These are phyloP conservation scores for Suillus occidentalis DNA, from an alignment of 768 basidiomycete genomes.

Conservation along the genomic window DNA sequence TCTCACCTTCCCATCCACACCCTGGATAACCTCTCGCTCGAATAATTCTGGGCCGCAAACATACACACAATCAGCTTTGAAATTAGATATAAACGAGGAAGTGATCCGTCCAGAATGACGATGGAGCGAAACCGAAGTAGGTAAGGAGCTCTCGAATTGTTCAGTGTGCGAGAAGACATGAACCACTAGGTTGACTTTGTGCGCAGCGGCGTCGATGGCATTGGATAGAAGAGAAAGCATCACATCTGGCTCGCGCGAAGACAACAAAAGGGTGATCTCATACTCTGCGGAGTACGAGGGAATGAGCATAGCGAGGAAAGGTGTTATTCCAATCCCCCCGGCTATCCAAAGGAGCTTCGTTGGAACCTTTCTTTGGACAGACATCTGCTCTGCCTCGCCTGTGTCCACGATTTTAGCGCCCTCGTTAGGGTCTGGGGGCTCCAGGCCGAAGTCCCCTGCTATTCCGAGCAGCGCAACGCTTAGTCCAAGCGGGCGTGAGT, in stretches of 20 bases:
- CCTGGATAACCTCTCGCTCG: slow-evolving; percentile 39
- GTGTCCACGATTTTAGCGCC: not conserved
- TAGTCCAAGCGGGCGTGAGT: slow-evolving; percentile 40
- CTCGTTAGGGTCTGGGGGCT: slow-evolving; percentile 1
- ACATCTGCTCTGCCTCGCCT: not conserved
- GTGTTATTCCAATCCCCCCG: slow-evolving; percentile 67
- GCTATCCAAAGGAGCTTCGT: slow-evolving; percentile 52
- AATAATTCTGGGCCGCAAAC: slow-evolving; percentile 53
- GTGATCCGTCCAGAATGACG: not conserved
- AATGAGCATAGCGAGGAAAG: slow-evolving; percentile 58
- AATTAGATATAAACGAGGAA: slow-evolving; percentile 17
- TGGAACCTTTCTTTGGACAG: not conserved
- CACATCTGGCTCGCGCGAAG: slow-evolving; percentile 56
- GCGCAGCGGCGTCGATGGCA: not conserved
- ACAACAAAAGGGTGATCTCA: slow-evolving; percentile 47
- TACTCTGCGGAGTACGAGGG: slow-evolving; percentile 9
- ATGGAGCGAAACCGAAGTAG: not conserved
- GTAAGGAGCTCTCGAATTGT: slow-evolving; percentile 8
- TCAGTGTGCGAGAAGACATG: slow-evolving; percentile 39
- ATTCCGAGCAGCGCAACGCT: slow-evolving; percentile 49
- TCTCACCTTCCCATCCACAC: slow-evolving; percentile 35
- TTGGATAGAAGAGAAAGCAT: slow-evolving; percentile 38
- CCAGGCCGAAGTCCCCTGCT: slow-evolving; percentile 50
- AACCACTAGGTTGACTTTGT: slow-evolving; percentile 26
- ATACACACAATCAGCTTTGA: slow-evolving; percentile 30